Evolutionary conservation across 2,329 filamentous ascomycete species (phyloP).

Genomic region (Ceratocystis variospora): DNA sequence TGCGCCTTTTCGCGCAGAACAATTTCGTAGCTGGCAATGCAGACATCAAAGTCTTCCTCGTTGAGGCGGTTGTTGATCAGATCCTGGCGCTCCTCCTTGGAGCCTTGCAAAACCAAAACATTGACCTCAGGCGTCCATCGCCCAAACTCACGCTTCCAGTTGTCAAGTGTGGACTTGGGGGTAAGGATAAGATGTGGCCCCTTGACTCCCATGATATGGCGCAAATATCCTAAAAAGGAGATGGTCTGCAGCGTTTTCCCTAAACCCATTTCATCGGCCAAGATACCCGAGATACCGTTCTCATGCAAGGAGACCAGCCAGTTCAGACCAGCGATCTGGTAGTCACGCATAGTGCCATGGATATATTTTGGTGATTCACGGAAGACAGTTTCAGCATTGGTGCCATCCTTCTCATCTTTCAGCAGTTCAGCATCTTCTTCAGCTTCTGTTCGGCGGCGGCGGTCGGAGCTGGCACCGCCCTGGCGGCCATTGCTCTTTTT

Average conservation of each 20-base stretch:
- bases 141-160: constrained; percentile 91
- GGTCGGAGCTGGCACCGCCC: constrained; percentile 66
- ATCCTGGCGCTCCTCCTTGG: constrained; percentile 79
- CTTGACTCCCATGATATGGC: constrained; percentile 76
- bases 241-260: constrained; percentile 98
- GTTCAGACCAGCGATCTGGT: constrained; percentile 88
- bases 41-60: constrained; percentile 92
- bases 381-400: constrained; percentile 77
- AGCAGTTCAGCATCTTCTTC: constrained; percentile 88
- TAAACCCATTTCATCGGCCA: constrained; percentile 97
- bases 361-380: constrained; percentile 88
- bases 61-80: constrained; percentile 86
- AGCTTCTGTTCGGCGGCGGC: constrained; percentile 80
- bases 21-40: constrained; percentile 98
- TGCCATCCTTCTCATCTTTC: constrained; percentile 78
- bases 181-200: constrained; percentile 87
- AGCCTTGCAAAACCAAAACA: constrained; percentile 82
- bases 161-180: constrained; percentile 94
- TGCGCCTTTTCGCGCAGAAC: constrained; percentile 88
- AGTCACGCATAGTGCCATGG: constrained; percentile 82
- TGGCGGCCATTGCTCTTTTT: constrained; percentile 67
- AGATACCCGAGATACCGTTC: constrained; percentile 94
- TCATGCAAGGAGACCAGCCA: constrained; percentile 97
- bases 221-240: constrained; percentile 84
- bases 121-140: constrained; percentile 94